Percentiles rank a stretch among this genome's conserved stretches.
phyloP scores from a whole-genome alignment of 2,329 filamentous ascomycete species.

The Grosmannia penicillata region DNA sequence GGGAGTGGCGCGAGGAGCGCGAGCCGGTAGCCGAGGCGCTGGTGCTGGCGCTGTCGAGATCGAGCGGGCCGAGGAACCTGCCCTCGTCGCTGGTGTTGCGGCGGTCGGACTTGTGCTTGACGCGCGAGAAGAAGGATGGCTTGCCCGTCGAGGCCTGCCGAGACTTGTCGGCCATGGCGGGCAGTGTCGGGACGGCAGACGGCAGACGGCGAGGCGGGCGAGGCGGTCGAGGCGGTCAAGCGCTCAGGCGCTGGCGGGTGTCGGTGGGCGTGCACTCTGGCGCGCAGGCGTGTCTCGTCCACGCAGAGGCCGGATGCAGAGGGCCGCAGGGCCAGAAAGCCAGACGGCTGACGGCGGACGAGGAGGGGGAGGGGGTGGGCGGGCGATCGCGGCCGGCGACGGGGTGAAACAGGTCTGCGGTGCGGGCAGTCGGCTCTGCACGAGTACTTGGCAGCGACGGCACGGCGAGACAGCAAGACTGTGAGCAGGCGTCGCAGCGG shows the following conservation, averaged over 20 bases:
- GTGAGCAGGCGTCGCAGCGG: too few species aligned
- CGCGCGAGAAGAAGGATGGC: constrained; percentile 70
- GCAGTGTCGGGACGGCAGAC: constrained; percentile 1
- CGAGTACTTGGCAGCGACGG: too few species aligned
- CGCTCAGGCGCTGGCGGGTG: constrained; percentile 1
- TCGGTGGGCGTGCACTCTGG: neutral
- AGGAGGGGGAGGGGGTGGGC: too few species aligned
- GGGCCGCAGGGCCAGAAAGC: constrained; percentile 5
- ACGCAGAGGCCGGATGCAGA: neutral
- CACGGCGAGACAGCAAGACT: too few species aligned
- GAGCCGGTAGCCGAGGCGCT: constrained; percentile 50
- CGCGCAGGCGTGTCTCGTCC: too few species aligned
- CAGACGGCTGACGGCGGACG: too few species aligned
- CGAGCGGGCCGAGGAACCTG: constrained; percentile 34
- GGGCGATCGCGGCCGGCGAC: too few species aligned
- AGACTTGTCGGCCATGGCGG: constrained; percentile 52
- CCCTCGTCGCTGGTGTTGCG: constrained; percentile 46
- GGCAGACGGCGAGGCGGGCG: constrained; percentile 6
- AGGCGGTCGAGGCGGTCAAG: constrained; percentile 10
- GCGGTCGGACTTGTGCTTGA: constrained; percentile 63
- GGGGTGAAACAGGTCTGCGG: too few species aligned
- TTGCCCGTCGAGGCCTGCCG: constrained; percentile 58
- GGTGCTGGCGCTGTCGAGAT: constrained; percentile 46
- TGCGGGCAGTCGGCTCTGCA: too few species aligned
- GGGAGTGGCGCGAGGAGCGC: constrained; percentile 61